Evolutionary conservation across 148 eudicot genomes (phyloP), one percentile per base, ranked within the genome.

Genomic region (Simmondsia chinensis): DNA sequence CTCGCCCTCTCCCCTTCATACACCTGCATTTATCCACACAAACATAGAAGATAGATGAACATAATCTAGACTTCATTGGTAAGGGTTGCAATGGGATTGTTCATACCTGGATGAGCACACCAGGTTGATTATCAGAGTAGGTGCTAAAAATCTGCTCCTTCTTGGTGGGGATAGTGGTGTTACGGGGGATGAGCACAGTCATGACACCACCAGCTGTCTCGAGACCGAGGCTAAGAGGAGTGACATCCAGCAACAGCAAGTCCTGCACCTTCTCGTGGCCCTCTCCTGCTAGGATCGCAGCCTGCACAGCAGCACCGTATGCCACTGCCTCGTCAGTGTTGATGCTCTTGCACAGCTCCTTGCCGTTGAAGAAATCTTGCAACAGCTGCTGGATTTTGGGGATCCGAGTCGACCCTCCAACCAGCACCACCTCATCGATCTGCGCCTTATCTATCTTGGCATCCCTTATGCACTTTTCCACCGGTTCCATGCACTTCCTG

Each of bases 271-370:
- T 69, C 46, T 48, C 47, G 40, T 64, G 46, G 14, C 52, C 61
- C 50, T 69, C 74, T 0, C 69, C 69, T 0, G 65, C 40, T 10
- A 69, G 43, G 12, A 63, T 63, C 6, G 65, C 70, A 1, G 74
- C 70, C 45, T 69, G 70, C 7, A 69, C 74, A 0, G 74, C 74
- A 0, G 74, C 74, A 0, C 74, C 74, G 10, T 69, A 63, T 0
- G 65, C 74, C 35, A 69, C 74, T 2, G 69, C 74, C 60, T 69
- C 65, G 14, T 67, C 67, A 0, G 67, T 62, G 11, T 67, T 67
- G 8, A 66, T 66, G 7, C 64, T 65, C 55, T 49, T 68, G 47
- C 63, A 56, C 9, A 68, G 53, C 59, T 69, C 74, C 26, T 69
- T 69, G 34, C 70, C 69, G 9, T 69, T 69, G 61, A 69, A 69